Evolutionary conservation across 441 rosid genomes (phyloP), one percentile per base, ranked within the genome.

Genomic region (Erodium texanum): DNA sequence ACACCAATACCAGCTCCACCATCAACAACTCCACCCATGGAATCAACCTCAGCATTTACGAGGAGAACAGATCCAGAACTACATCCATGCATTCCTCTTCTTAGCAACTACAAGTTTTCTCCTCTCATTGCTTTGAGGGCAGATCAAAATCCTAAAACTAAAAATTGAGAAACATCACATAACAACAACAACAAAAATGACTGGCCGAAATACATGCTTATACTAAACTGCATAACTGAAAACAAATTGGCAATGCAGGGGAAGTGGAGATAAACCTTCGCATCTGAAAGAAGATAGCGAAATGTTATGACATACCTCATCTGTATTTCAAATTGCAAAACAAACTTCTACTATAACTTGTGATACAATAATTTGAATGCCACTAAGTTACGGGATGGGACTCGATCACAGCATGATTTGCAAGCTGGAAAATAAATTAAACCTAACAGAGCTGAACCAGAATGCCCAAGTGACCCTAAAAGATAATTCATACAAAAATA

Each of bases 21-120:
- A 71, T 95, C 96, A 69, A 89, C 84, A 86, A 89, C 88, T 85
- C 98, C 99, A 75, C 98, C 98, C 99, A 95, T 95, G 83, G 96
- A 96, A 87, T 90, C 98, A 84, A 87, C 89, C 85, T 92, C 98
- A 85, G 99, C 98, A 92, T 90, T 87, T 86, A 89, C 86, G 78
- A 84, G 79, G 79, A 83, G 75, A 82, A 75, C 81, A 78, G 81
- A 77, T 74, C 81, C 85, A 69, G 86, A 80, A 72, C 87, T 83
- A 79, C 84, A 80, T 83, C 85, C 96, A 87, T 88, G 85, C 93
- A 88, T 95, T 82, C 83, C 87, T 79, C 70, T 48, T 48, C 78
- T 79, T 73, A 70, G 61, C 43, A 68, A 65, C 82, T 80, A 84
- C 71, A 70, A 73, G 38, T 72, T 66, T 52, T 45, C 58, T 74